Evolutionary conservation across 140 eudicot species (phyloP), one percentile per base, ranked within the genome.

Genomic region (Flaveria floridana): DNA sequence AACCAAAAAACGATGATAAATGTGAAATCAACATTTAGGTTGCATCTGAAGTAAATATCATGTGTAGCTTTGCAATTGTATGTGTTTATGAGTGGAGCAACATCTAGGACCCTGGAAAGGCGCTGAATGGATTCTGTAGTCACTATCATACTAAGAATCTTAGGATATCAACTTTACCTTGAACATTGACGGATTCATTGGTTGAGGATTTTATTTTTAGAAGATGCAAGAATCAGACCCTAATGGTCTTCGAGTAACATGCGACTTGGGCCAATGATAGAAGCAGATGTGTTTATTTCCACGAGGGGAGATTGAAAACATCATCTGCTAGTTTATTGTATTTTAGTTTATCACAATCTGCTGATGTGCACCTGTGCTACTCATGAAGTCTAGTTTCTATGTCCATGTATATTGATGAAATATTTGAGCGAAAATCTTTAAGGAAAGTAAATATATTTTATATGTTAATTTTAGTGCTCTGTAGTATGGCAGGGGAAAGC

Each of bases 231-330:
- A 41, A 39, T 26, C 69, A n/a, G 48, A 65, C n/a, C 13, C 23
- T 67, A 20, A 55, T 15, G 48, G 68, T 76, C 34, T 56, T 57
- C 6, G 37, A 13, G 28, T 66, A 65, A 67, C 19, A 76, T 23
- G 46, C 72, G 2, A 76, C 58, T 52, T 41, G 26, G 72, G 67
- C 23, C 56, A 76, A 75, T 47, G 23, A 75, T 11, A 11, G 66
- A 76, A 76, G 74, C 55, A 39, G 46, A 20, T 52, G 74, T 16
- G 57, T 34, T 76, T 76, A 42, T 53, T 39, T 9, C 58, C 52
- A 21, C 39, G 5, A 53, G 30, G 50, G 47, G 48, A 56, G 69
- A 67, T 76, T 10, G 73, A 20, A 52, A 28, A 15, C 48, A 12
- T 6, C 53, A 6, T 51, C 66, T 39, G 52, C 44, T 63, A 6